Base-by-base conservation (phyloP, 1,139 yeast genomes). In the Debaryomyces subglobosus region DNA sequence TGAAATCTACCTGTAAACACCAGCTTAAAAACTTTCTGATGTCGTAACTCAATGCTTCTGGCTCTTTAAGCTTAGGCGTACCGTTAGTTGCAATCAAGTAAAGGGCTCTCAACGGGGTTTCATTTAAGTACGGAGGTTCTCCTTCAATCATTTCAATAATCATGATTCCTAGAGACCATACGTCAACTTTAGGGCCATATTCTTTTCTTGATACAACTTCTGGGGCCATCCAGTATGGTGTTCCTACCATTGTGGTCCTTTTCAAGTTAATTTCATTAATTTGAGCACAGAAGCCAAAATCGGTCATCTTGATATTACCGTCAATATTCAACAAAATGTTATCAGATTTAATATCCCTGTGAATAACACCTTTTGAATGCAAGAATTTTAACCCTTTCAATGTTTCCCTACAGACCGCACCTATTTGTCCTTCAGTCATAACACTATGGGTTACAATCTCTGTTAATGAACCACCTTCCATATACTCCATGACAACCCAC, bases 221-320 rank as follows among this genome's bases (percentile, higher is more conserved):
- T 2, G 99, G 99, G 0, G 99, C 99, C 99, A 94, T 94, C 99
- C 99, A 94, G 67, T 94, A 94, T 4, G 99, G 99, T 0, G 99
- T 94, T n/a, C 99, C 99, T 16, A 94, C 99, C 96, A 94, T 89
- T 2, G 99, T 94, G 6, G 96, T 91, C 67, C 99, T 82, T 69
- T 92, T 92, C 53, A 86, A 71, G 51, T 89, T 86, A 45, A 82
- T 76, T 61, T 92, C 98, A 57, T 88, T 92, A 58, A 94, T 88
- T 67, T 92, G 97, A 0, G 99, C 99, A 74, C 99, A 94, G 71
- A 92, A 88, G 1, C 96, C 96, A 67, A 86, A 86, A 68, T 86
- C 94, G 0, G 95, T 94, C 68, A 94, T 78, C 70, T 94, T 94
- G 64, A 94, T 91, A 54, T 89, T 87, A 46, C 99, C 99, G 46